Evolutionary conservation across 129 eudicot genomes (phyloP).

Genomic region (Helichrysum umbraculigerum): DNA sequence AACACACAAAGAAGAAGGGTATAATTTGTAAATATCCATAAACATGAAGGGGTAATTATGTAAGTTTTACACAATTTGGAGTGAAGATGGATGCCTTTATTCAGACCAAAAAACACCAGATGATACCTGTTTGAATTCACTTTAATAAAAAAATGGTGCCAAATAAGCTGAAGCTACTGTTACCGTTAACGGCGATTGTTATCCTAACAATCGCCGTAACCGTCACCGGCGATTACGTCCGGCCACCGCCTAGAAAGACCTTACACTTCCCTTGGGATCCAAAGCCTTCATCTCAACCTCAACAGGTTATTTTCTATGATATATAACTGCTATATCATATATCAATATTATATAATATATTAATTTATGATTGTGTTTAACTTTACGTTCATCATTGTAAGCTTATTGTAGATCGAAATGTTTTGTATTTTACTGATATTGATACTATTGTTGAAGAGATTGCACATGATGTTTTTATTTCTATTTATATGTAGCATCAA

Average conservation of each 20-base stretch:
- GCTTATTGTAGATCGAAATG: slow-evolving; percentile 13
- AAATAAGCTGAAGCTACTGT: slow-evolving; percentile 23
- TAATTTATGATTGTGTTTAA: too few relatives aligned
- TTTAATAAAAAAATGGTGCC: slow-evolving; percentile 34
- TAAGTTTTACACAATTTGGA: background rate
- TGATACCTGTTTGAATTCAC: slow-evolving; percentile 14
- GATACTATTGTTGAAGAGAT: slow-evolving; percentile 5
- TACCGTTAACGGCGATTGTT: slow-evolving; percentile 28
- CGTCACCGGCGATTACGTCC: slow-evolving; percentile 45
- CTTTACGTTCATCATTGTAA: background rate
- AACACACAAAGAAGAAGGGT: background rate
- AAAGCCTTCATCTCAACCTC: slow-evolving; percentile 57
- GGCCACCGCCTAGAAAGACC: slow-evolving; percentile 70
- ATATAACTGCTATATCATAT: background rate
- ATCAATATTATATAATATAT: background rate
- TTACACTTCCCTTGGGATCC: slow-evolving; percentile 55
- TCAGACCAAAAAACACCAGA: slow-evolving; percentile 1
- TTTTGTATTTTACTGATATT: background rate
- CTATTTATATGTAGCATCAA: slow-evolving; percentile 6
- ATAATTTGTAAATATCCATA: background rate
- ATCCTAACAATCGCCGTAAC: slow-evolving; percentile 20
- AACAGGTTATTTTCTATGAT: slow-evolving; percentile 47
- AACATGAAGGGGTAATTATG: background rate
- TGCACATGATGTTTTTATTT: background rate
- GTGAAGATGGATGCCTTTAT: slow-evolving; percentile 7